Base-by-base conservation (phyloP, 176 grass and related monocot genomes). In the Carex parvula region DNA sequence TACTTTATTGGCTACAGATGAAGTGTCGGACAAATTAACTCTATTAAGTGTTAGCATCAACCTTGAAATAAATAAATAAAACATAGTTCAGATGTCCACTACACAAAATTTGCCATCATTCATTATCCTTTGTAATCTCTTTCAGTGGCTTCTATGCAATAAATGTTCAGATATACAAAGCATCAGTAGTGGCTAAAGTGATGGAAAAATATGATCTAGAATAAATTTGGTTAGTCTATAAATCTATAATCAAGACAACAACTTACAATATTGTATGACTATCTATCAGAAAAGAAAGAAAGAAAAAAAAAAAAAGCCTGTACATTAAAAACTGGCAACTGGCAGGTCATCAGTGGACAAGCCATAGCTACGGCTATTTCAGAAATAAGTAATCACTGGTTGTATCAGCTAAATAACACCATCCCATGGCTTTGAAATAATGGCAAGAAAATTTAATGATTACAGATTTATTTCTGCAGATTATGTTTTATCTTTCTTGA, bases 401-500 rank as follows among this genome's bases (percentile, higher is more conserved):
- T 71, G 7, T 71, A 17, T 42, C 37, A 46, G 68, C 39, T 46
- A 8, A 42, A 42, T 17, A 46, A n/a, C 37, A 46, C 68, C 68
- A 44, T 46, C 39, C 16, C 14, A 30, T n/a, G 37, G 68, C 39
- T 46, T 71, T 71, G 16, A 17, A 29, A 17, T 37, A 79, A 37
- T 17, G 16, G 14, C 5, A 79, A 14, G 16, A 13, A 7, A 79
- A 58, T 79, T 56, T 15, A 16, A 79, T 59, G 16, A 79, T 79
- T 8, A 30, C 35, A 59, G 13, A 54, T 15, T 57, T 56, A 12
- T 56, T 79, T 79, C n/a, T 56, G 52, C 22, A 62, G 22, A 88
- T 95, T 86, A 95, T 64, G 93, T 95, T 84, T 93, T 89, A 83
- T 90, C 95, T 60, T 88, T 58, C 74, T 74, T 72, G 69, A 83